phyloP scores from a whole-genome alignment of 345 rosid genomes.

The Salix viminalis region DNA sequence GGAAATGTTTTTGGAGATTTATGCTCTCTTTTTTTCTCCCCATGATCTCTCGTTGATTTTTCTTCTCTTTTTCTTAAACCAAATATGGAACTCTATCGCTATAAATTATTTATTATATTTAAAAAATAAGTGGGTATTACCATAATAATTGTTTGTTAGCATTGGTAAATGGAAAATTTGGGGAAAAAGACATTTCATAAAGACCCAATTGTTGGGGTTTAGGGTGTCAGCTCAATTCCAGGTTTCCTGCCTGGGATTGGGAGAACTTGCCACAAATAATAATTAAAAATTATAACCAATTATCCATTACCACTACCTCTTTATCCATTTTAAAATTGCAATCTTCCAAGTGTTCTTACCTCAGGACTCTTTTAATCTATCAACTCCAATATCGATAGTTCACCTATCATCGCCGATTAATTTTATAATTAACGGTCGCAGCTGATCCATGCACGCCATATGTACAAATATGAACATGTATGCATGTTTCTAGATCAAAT shows the following conservation, averaged over 20 bases:
- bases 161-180: too few relatives aligned
- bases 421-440: neutral
- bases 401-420: neutral
- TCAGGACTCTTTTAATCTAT: too few relatives aligned
- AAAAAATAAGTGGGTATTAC: too few relatives aligned
- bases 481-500: neutral
- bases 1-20: too few relatives aligned
- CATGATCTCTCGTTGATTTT: too few relatives aligned
- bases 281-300: neutral
- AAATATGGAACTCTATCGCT: too few relatives aligned
- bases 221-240: conserved; percentile 23
- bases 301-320: neutral
- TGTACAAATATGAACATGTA: neutral
- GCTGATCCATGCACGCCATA: neutral
- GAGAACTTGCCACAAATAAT: conserved; percentile 2
- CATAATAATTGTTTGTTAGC: too few relatives aligned
- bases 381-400: neutral
- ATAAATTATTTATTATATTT: too few relatives aligned
- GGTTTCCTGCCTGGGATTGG: conserved; percentile 26
- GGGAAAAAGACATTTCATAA: too few relatives aligned
- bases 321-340: neutral
- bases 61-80: too few relatives aligned
- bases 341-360: neutral
- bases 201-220: neutral
- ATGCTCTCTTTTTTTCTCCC: too few relatives aligned